These are phyloP conservation scores for Suhomyces maxii DNA, from an alignment of 1,139 yeast genomes.

Conservation along the genomic window DNA sequence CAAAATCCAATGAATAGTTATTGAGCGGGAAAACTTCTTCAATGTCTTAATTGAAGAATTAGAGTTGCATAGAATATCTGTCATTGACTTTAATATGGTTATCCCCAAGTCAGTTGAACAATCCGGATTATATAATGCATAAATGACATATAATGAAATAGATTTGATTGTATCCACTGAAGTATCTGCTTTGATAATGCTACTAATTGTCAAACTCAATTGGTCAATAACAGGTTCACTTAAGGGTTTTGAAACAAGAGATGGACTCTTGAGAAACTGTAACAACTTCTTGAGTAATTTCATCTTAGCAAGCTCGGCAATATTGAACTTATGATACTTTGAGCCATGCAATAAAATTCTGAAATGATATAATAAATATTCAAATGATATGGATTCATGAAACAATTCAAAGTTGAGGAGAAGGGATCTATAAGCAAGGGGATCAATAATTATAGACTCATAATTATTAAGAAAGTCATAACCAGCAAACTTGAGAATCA, in stretches of 20 bases:
- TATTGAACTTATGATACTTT: conserved; percentile 49
- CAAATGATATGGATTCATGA: conserved; percentile 42
- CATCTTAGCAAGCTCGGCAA: conserved; percentile 51
- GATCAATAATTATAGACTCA: conserved; percentile 33
- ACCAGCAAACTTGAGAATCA: conserved; percentile 28
- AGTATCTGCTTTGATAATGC: conserved; percentile 31
- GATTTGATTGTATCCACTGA: conserved; percentile 41
- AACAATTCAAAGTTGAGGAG: conserved; percentile 39
- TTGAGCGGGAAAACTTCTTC: conserved; percentile 53
- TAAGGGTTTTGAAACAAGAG: conserved; percentile 12
- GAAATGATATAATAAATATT: conserved; percentile 56
- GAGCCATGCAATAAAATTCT: conserved; percentile 54
- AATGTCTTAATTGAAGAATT: conserved; percentile 35
- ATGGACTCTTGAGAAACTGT: conserved; percentile 46
- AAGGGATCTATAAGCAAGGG: conserved; percentile 30
- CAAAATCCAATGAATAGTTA: conserved; percentile 68
- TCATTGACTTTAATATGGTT: conserved; percentile 28
- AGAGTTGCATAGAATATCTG: conserved; percentile 33
- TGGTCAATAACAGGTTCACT: conserved; percentile 18
- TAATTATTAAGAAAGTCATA: conserved; percentile 24
- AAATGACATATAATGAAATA: conserved; percentile 36
- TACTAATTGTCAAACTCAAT: conserved; percentile 22
- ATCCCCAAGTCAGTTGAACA: conserved; percentile 33
- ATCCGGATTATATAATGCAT: conserved; percentile 33
- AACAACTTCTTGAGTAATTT: conserved; percentile 53